Conservation (phyloP, 2,329 filamentous ascomycete genomes). For the Exophiala lecanii-corni region DNA sequence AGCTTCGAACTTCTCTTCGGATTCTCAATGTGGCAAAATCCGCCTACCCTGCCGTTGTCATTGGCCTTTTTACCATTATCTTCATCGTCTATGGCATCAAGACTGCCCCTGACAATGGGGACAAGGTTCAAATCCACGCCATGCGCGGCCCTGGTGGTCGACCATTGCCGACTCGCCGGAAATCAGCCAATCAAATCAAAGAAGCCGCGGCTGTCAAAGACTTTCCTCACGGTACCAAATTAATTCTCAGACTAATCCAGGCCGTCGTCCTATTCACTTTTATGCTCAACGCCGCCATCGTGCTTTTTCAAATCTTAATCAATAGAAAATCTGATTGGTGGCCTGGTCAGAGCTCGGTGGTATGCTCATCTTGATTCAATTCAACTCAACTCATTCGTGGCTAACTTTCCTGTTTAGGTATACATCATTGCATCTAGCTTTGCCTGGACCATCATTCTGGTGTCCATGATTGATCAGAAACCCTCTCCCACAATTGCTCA, state of each 20-base stretch:
- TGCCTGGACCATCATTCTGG: constrained; percentile 77
- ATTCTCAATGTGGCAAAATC: constrained; percentile 33
- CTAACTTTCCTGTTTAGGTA: constrained; percentile 52
- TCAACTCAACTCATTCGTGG: neutral
- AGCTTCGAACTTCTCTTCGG: constrained; percentile 17
- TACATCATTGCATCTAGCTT: constrained; percentile 82
- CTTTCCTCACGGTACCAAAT: constrained; percentile 63
- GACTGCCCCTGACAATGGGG: constrained; percentile 45
- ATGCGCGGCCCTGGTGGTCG: constrained; percentile 76
- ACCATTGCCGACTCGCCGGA: constrained; percentile 67
- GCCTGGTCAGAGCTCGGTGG: constrained; percentile 73
- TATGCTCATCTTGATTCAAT: constrained; percentile 42
- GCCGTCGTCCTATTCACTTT: constrained; percentile 69
- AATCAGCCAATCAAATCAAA: constrained; percentile 45
- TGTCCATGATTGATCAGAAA: constrained; percentile 79
- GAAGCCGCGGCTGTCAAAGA: constrained; percentile 44
- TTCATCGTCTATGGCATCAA: constrained; percentile 60
- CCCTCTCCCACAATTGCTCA: constrained; percentile 77
- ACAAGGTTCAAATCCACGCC: constrained; percentile 29
- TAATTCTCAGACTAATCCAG: constrained; percentile 71
- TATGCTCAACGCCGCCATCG: constrained; percentile 66
- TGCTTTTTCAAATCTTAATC: constrained; percentile 69
- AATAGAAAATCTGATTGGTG: constrained; percentile 67
- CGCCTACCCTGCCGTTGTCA: constrained; percentile 59
- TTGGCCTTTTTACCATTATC: constrained; percentile 59